phyloP scores from a whole-genome alignment of 306 rosid genomes.

The Castanospermum australe region DNA sequence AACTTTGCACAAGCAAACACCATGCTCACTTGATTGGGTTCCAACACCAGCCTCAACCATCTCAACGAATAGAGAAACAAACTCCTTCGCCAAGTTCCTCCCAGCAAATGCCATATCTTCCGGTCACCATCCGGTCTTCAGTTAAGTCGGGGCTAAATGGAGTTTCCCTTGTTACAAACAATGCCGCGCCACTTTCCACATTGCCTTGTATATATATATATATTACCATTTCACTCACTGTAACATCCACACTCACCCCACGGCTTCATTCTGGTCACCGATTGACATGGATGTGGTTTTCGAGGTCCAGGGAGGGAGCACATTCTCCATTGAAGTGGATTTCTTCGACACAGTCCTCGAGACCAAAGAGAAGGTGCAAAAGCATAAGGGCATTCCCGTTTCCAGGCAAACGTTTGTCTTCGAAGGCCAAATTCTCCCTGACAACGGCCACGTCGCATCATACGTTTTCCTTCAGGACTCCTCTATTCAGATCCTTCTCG shows the following conservation, averaged over 20 bases:
- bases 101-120: too few relatives aligned
- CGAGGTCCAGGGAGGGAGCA: slow-evolving; percentile 25
- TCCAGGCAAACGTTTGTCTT: slow-evolving; percentile 54
- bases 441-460: slow-evolving; percentile 41
- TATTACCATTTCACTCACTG: not conserved
- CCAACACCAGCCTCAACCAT: too few relatives aligned
- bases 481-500: slow-evolving; percentile 31
- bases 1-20: too few relatives aligned
- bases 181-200: not conserved
- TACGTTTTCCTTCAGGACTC: slow-evolving; percentile 49
- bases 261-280: too few relatives aligned
- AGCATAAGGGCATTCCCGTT: slow-evolving; percentile 46
- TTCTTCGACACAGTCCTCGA: slow-evolving; percentile 51
- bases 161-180: slow-evolving; percentile 22
- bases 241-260: not conserved
- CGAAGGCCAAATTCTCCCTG: slow-evolving; percentile 49
- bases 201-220: not conserved
- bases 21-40: too few relatives aligned
- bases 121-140: too few relatives aligned
- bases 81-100: too few relatives aligned
- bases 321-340: slow-evolving; percentile 50
- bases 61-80: too few relatives aligned
- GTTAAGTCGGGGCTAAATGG: too few relatives aligned
- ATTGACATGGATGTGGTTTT: slow-evolving; percentile 46
- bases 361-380: slow-evolving; percentile 61